A percentile compares a stretch with the other conserved stretches of the same genome.
These are phyloP conservation scores for Russula compacta DNA, from an alignment of 768 basidiomycete species.

Conservation along the genomic window DNA sequence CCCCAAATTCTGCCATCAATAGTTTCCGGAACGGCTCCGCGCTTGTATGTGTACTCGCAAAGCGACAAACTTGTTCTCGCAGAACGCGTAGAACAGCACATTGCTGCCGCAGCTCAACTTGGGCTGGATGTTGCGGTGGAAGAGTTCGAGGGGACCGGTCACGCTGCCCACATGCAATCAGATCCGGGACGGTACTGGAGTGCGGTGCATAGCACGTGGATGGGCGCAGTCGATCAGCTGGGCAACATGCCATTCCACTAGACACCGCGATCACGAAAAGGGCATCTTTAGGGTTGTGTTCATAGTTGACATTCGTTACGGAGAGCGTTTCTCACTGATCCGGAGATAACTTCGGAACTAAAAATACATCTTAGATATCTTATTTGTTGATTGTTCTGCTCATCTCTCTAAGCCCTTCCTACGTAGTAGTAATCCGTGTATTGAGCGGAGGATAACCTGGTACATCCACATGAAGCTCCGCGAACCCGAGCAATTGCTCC, in stretches of 20 bases:
- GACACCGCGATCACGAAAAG: too few species aligned
- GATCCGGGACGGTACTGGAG: slow-evolving; percentile 20
- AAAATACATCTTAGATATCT: too few species aligned
- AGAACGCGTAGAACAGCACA: slow-evolving; percentile 14
- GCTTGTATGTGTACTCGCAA: slow-evolving; percentile 20
- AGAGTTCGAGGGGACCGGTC: slow-evolving; percentile 14
- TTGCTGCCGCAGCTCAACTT: slow-evolving; percentile 3
- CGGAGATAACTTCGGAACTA: too few species aligned
- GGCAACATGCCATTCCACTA: neutral
- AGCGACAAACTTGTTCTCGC: slow-evolving; percentile 16
- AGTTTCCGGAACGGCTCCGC: neutral
- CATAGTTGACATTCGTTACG: too few species aligned
- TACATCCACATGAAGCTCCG: too few species aligned
- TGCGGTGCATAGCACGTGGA: slow-evolving; percentile 16
- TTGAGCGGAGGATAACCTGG: too few species aligned
- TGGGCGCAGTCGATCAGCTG: neutral
- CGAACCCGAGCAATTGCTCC: too few species aligned
- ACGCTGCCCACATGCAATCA: slow-evolving; percentile 18
- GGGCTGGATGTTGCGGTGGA: slow-evolving; percentile 19
- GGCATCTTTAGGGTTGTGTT: too few species aligned
- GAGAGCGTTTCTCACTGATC: too few species aligned
- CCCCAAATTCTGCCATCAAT: slow-evolving; percentile 13
- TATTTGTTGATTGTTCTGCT: too few species aligned
- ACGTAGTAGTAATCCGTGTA: too few species aligned
- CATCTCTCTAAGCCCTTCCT: too few species aligned